phyloP scores from a whole-genome alignment of 345 rosid species.

The Rhodamnia rubescens region DNA sequence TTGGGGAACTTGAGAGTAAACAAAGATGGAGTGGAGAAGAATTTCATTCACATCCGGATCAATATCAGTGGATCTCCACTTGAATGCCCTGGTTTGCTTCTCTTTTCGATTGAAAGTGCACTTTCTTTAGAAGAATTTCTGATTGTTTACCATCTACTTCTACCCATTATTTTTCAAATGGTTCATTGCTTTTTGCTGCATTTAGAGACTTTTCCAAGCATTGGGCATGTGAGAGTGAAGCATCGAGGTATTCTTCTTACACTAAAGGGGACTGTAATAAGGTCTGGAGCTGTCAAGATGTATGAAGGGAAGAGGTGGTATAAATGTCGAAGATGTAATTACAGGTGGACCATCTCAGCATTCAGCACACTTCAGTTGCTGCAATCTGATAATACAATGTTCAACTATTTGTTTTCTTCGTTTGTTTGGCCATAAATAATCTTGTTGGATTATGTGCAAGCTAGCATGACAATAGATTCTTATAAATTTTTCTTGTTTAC shows the following conservation, averaged over 20 bases:
- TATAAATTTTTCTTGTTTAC: neutral
- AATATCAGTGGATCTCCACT: conserved; percentile 69
- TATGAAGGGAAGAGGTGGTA: conserved; percentile 85
- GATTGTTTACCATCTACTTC: neutral
- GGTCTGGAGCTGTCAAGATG: conserved; percentile 89
- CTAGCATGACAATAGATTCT: neutral
- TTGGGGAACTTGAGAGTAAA: conserved; percentile 34
- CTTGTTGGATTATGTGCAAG: neutral
- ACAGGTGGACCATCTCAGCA: conserved; percentile 20
- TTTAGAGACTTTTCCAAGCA: conserved; percentile 73
- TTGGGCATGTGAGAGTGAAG: conserved; percentile 75
- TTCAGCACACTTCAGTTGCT: neutral
- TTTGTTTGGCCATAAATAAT: neutral
- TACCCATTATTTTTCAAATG: neutral
- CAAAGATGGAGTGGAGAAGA: conserved; percentile 53
- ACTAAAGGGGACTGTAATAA: conserved; percentile 77
- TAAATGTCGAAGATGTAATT: conserved; percentile 76
- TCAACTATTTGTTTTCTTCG: neutral
- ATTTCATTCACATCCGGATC: conserved; percentile 73
- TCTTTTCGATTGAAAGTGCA: neutral
- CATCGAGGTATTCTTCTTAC: conserved; percentile 74
- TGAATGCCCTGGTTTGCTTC: conserved; percentile 56
- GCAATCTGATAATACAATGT: neutral
- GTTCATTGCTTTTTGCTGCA: neutral
- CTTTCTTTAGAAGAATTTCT: neutral